Conservation (phyloP, 2,329 filamentous ascomycete genomes). For the Sporothrix euskadiensis region DNA sequence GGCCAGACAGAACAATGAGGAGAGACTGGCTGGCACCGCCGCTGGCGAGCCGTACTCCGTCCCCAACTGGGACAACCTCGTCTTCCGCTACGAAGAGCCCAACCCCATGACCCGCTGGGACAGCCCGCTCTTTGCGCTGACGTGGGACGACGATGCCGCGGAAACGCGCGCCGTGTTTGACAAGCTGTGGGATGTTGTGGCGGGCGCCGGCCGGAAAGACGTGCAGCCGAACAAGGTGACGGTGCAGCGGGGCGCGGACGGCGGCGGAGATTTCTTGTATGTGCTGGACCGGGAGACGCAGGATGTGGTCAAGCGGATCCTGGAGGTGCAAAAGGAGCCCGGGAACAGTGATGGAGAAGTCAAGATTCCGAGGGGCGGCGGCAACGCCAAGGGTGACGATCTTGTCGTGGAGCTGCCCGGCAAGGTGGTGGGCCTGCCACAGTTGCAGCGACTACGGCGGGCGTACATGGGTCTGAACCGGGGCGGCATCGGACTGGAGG, state of each 20-base stretch:
- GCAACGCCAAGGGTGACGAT: conserved; percentile 43
- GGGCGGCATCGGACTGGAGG: conserved; percentile 63
- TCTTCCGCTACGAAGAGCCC: conserved; percentile 82
- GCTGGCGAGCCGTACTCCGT: conserved; percentile 52
- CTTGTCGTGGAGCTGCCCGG: conserved; percentile 65
- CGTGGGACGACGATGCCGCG: conserved; percentile 71
- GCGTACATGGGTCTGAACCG: conserved; percentile 77
- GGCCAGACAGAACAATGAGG: conserved; percentile 61
- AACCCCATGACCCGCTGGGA: conserved; percentile 86
- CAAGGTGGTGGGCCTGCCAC: conserved; percentile 67
- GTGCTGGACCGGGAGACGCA: conserved; percentile 77
- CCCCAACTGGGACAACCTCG: conserved; percentile 72
- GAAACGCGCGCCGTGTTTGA: conserved; percentile 59
- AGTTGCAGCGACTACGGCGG: conserved; percentile 73
- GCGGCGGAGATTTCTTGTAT: conserved; percentile 73
- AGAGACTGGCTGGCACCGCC: conserved; percentile 44
- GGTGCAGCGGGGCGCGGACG: conserved; percentile 62
- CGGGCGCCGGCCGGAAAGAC: conserved; percentile 58
- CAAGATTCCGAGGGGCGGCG: conserved; percentile 43
- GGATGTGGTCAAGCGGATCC: conserved; percentile 68
- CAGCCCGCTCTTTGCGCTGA: conserved; percentile 75
- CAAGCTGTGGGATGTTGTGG: conserved; percentile 73
- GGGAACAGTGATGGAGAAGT: conserved; percentile 62
- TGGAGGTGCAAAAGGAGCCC: conserved; percentile 69
- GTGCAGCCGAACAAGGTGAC: conserved; percentile 76